A percentile compares a stretch with the other conserved stretches of the same genome.
Conservation (phyloP, 1,284 basidiomycete species). For the Xerocomus cyaneibrunnescens region DNA sequence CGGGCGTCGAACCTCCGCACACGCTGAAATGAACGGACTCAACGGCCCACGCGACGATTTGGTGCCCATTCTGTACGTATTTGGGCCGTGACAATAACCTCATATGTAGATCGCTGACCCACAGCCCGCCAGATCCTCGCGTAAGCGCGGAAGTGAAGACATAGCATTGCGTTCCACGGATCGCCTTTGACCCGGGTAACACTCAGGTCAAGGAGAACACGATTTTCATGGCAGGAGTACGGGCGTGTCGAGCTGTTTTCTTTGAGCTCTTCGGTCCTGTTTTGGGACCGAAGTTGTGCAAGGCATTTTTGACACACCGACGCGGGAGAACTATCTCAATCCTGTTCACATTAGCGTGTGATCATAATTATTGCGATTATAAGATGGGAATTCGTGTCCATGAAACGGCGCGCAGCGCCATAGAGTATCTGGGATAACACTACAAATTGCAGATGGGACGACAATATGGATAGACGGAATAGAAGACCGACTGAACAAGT, state of each 20-base stretch:
- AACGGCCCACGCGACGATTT: slow-evolving; percentile 19
- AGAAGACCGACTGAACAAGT: slow-evolving; percentile 25
- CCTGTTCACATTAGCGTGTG: slow-evolving; percentile 3
- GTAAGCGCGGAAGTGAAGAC: slow-evolving; percentile 34
- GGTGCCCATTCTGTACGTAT: slow-evolving; percentile 25
- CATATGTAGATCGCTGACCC: slow-evolving; percentile 27
- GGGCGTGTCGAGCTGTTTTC: too few relatives aligned
- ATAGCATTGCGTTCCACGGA: slow-evolving; percentile 6
- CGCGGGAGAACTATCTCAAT: slow-evolving; percentile 4
- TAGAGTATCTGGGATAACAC: slow-evolving; percentile 9
- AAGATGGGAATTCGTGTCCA: slow-evolving; percentile 1
- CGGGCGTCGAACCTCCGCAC: slow-evolving; percentile 33
- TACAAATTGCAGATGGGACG: slow-evolving; percentile 13
- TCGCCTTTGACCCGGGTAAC: background rate
- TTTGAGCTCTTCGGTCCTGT: background rate
- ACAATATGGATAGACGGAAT: slow-evolving; percentile 13
- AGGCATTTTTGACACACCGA: slow-evolving; percentile 1
- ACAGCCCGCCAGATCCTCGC: slow-evolving; percentile 19
- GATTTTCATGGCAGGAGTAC: slow-evolving; percentile 1
- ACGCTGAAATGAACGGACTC: slow-evolving; percentile 29
- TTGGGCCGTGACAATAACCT: slow-evolving; percentile 12
- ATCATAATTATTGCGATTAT: slow-evolving; percentile 4
- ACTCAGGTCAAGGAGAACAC: slow-evolving; percentile 5
- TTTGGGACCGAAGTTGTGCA: slow-evolving; percentile 2
- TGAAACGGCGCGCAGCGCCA: slow-evolving; percentile 18